Percentiles rank a stretch among this genome's conserved stretches.
phyloP scores from a whole-genome alignment of 1,139 yeast species.

The Candida buenavistaensis region DNA sequence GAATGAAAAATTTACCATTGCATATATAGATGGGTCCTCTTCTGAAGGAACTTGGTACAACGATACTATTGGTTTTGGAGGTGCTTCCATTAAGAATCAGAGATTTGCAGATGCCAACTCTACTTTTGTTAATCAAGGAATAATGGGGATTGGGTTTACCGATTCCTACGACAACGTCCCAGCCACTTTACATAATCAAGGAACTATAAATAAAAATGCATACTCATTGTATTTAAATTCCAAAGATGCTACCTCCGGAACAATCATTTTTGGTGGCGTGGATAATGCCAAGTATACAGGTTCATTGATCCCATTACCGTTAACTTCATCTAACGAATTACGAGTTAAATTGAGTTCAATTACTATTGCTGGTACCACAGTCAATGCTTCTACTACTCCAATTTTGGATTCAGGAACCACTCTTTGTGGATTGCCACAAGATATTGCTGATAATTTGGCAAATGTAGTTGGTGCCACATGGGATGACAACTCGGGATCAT shows the following conservation, averaged over 20 bases:
- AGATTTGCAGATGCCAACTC: conserved; percentile 17
- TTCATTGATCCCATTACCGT: conserved; percentile 14
- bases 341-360: conserved; percentile 7
- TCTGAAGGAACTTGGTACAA: conserved; percentile 59
- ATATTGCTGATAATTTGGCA: conserved; percentile 14
- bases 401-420: conserved; percentile 31
- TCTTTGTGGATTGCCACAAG: conserved; percentile 23
- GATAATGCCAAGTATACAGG: conserved; percentile 29
- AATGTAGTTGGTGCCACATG: conserved; percentile 20
- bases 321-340: conserved; percentile 5
- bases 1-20: conserved; percentile 10
- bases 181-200: conserved; percentile 31
- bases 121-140: conserved; percentile 16
- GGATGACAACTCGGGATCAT: conserved; percentile 14
- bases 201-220: conserved; percentile 45
- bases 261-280: conserved; percentile 30
- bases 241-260: conserved; percentile 21
- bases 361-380: conserved; percentile 6
- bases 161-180: conserved; percentile 34
- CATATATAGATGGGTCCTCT: conserved; percentile 13
- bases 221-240: conserved; percentile 36
- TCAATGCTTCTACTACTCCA: background rate
- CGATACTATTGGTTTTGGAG: conserved; percentile 28
- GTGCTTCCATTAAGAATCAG: conserved; percentile 10
- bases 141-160: conserved; percentile 22